phyloP scores from a whole-genome alignment of 1,139 yeast genomes.

The Lodderomyces elongisporus region DNA sequence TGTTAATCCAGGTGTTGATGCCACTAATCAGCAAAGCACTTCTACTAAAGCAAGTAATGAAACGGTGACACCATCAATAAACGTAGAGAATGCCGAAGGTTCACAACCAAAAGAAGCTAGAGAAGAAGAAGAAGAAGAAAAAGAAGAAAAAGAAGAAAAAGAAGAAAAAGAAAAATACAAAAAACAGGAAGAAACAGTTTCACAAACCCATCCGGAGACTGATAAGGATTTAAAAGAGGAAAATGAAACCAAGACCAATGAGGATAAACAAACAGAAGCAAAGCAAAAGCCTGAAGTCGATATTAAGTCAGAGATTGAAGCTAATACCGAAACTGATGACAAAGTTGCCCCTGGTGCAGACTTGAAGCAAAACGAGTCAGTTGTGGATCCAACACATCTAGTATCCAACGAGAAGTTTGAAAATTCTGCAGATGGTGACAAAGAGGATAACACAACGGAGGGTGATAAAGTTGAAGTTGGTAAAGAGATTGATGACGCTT shows the following conservation, averaged over 20 bases:
- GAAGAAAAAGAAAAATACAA: no score
- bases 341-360: no score
- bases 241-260: background rate
- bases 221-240: no score
- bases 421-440: background rate
- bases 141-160: no score
- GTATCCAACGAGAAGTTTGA: no score
- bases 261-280: background rate
- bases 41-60: background rate
- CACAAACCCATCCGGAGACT: no score
- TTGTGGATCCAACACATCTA: background rate
- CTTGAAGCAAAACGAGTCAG: no score
- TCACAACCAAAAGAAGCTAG: background rate
- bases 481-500: conserved; percentile 9
- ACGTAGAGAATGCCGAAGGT: background rate
- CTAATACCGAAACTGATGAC: no score
- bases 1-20: conserved; percentile 2
- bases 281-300: no score
- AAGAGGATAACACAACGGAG: background rate
- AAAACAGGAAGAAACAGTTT: no score
- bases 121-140: background rate
- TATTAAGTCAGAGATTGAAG: no score
- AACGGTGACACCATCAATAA: conserved; percentile 4
- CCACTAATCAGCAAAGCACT: background rate
- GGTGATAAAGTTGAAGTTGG: conserved; percentile 4